These are phyloP conservation scores for Phytophthora melonis DNA, from an alignment of 352 stramenopile species.

Conservation along the genomic window DNA sequence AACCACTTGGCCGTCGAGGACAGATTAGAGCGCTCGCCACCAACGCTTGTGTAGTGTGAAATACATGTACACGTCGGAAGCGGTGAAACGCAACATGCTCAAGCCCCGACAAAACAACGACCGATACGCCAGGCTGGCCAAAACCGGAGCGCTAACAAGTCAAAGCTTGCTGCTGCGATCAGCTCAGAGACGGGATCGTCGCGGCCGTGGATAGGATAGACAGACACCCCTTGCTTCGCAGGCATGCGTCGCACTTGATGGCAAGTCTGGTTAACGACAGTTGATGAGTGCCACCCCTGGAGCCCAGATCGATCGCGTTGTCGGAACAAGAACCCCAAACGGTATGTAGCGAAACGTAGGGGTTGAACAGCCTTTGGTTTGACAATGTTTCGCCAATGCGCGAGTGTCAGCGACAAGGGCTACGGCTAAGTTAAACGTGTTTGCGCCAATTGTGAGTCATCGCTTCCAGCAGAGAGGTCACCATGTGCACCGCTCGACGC, in stretches of 20 bases:
- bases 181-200: conserved; percentile 10
- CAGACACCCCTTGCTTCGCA: not conserved
- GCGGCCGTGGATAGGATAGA: not conserved
- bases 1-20: conserved; percentile 3
- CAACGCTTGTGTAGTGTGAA: conserved; percentile 5
- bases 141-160: conserved; percentile 22
- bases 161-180: not conserved
- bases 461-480: conserved; percentile 2
- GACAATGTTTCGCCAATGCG: conserved; percentile 12
- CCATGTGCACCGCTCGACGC: not conserved
- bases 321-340: not conserved
- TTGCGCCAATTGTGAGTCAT: not conserved
- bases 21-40: conserved; percentile 25
- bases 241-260: conserved; percentile 4
- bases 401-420: not conserved
- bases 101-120: conserved; percentile 35
- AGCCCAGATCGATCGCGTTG: not conserved
- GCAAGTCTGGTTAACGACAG: not conserved
- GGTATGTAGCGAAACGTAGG: not conserved
- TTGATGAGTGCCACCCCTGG: conserved; percentile 8
- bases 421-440: not conserved
- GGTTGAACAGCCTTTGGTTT: not conserved
- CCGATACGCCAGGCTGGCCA: conserved; percentile 23
- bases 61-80: conserved; percentile 8
- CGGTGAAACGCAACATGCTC: conserved; percentile 41